Base-by-base conservation (phyloP, 768 basidiomycete species). In the Lentinula raphanica region DNA sequence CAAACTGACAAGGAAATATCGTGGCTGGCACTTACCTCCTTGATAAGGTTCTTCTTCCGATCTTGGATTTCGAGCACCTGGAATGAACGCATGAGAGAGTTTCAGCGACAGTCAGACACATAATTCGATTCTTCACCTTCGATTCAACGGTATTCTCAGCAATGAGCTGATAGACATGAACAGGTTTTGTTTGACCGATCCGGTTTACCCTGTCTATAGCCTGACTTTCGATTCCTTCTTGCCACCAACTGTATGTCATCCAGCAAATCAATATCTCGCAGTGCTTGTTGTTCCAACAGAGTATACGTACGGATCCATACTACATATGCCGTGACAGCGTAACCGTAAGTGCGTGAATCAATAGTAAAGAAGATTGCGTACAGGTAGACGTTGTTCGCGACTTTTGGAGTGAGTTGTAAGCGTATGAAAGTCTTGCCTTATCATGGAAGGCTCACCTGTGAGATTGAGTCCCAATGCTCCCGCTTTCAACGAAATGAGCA, bases 91-190 rank as follows among this genome's bases (percentile, higher is more conserved):
- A 21, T 45, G 3, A 11, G 31, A 11, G 46, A n/a, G n/a, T n/a
- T n/a, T n/a, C n/a, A n/a, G n/a, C n/a, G n/a, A n/a, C n/a, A n/a
- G n/a, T n/a, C n/a, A n/a, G n/a, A n/a, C n/a, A n/a, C n/a, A n/a
- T n/a, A n/a, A n/a, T 35, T 27, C 2, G n/a, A 35, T 35, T 19
- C 59, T 62, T 7, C 63, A 86, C 92, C 71, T 90, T 93, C 12
- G 89, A 81, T 70, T 95, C 93, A 1, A 94, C 86, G 0, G 93
- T 95, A 64, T 93, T 80, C 64, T 94, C 92, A 0, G 93, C 91
- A 56, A 95, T 92, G 49, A 95, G 73, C 64, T 94, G 93, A 66
- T 93, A 94, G 19, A 94, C 92, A 62, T 88, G 86, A 31, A 95
- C 92, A 1, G 81, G 75, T 67, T 87, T 92, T 61, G 71, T 89